phyloP scores from a whole-genome alignment of 352 stramenopile genomes.

The Phytopythium sindhum region DNA sequence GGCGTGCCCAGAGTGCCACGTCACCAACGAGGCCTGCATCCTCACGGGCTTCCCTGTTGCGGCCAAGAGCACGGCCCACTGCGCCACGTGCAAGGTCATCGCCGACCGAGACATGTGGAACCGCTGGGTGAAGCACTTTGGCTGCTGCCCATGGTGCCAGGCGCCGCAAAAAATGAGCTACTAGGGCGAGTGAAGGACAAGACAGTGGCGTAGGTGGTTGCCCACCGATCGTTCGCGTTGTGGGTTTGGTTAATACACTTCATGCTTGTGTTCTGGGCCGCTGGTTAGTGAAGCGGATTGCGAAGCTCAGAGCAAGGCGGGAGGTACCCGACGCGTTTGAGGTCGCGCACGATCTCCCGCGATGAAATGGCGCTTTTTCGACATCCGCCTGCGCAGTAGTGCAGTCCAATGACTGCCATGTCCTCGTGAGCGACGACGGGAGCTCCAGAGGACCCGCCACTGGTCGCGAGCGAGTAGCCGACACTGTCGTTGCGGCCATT shows the following conservation, averaged over 20 bases:
- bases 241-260: background rate
- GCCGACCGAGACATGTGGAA: constrained; percentile 86
- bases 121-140: constrained; percentile 88
- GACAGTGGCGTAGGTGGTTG: background rate
- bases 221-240: background rate
- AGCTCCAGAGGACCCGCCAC: constrained; percentile 45
- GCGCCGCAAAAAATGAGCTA: constrained; percentile 87
- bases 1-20: constrained; percentile 77
- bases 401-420: constrained; percentile 37
- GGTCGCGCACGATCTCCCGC: constrained; percentile 23
- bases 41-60: constrained; percentile 89
- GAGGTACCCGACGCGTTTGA: constrained; percentile 13
- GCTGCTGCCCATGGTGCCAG: constrained; percentile 74
- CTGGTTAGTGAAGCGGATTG: background rate
- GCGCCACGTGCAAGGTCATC: constrained; percentile 85
- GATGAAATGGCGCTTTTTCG: constrained; percentile 36
- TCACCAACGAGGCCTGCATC: constrained; percentile 79
- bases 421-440: constrained; percentile 41
- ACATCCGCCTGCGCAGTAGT: constrained; percentile 50
- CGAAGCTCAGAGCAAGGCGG: constrained; percentile 17
- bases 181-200: constrained; percentile 13
- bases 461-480: constrained; percentile 42
- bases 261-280: background rate
- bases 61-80: constrained; percentile 86
- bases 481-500: constrained; percentile 27